A percentile compares a stretch with the other conserved stretches of the same genome.
Evolutionary conservation across 352 stramenopile genomes (phyloP).

Genomic region (Globisporangium spinosum): DNA sequence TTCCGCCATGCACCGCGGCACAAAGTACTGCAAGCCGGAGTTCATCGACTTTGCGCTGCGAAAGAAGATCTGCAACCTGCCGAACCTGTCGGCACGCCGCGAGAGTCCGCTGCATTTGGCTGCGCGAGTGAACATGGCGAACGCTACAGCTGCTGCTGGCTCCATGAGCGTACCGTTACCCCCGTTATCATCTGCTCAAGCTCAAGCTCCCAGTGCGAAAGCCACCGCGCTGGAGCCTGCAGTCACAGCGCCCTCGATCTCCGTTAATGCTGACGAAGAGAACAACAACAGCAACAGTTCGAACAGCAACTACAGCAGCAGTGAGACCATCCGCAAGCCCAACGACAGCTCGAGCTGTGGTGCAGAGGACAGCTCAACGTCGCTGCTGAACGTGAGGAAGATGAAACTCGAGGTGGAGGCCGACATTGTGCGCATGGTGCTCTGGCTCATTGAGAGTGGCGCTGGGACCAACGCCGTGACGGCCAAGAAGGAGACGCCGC

Average conservation of each 20-base stretch:
- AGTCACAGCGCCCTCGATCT: slow-evolving; percentile 32
- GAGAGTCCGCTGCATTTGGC: slow-evolving; percentile 75
- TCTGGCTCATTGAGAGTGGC: slow-evolving; percentile 78
- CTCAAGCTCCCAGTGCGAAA: slow-evolving; percentile 5
- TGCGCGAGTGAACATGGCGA: slow-evolving; percentile 22
- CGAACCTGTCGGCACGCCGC: slow-evolving; percentile 19
- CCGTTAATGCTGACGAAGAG: slow-evolving; percentile 27
- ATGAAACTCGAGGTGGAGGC: slow-evolving; percentile 43
- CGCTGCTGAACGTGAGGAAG: slow-evolving; percentile 18
- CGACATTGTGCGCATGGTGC: slow-evolving; percentile 52
- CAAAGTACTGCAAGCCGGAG: slow-evolving; percentile 50
- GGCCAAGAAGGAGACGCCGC: slow-evolving; percentile 36
- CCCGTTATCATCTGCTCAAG: background rate
- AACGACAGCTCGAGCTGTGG: background rate
- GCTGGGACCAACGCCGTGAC: slow-evolving; percentile 60
- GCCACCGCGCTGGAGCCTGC: slow-evolving; percentile 24
- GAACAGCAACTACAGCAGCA: slow-evolving; percentile 24
- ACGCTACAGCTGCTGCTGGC: background rate
- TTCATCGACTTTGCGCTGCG: slow-evolving; percentile 61
- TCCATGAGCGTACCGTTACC: background rate
- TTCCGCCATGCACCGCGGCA: slow-evolving; percentile 74
- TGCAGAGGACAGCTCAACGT: slow-evolving; percentile 1
- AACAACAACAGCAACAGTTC: slow-evolving; percentile 20
- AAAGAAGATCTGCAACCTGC: slow-evolving; percentile 42
- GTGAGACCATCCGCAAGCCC: slow-evolving; percentile 7